phyloP scores from a whole-genome alignment of 2,329 filamentous ascomycete genomes.

The Beauveria varroae region DNA sequence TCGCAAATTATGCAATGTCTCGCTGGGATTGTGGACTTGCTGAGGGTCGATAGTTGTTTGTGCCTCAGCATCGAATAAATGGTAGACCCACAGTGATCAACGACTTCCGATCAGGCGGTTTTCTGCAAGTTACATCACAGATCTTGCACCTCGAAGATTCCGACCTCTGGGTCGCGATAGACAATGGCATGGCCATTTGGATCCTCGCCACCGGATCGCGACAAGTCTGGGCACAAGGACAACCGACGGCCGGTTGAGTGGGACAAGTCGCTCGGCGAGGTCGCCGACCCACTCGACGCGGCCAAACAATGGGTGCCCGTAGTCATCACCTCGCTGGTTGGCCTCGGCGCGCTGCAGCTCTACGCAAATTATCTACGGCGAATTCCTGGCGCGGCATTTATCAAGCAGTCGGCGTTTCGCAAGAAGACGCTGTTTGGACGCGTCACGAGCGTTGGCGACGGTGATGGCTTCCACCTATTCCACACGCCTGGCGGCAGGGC shows the following conservation, averaged over 20 bases:
- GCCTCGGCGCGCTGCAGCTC: slow-evolving; percentile 36
- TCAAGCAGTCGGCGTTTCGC: slow-evolving; percentile 68
- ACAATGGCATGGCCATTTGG: slow-evolving; percentile 35
- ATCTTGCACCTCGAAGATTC: slow-evolving; percentile 12
- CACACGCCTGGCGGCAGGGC: slow-evolving; percentile 88
- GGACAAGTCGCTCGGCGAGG: slow-evolving; percentile 28
- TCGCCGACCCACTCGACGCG: slow-evolving; percentile 23
- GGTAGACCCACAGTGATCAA: neutral
- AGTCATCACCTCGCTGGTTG: slow-evolving; percentile 29
- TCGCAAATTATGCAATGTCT: too few relatives aligned
- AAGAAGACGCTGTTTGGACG: slow-evolving; percentile 70
- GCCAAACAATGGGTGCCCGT: slow-evolving; percentile 33
- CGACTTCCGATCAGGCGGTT: neutral
- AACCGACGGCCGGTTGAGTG: slow-evolving; percentile 28
- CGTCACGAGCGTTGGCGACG: slow-evolving; percentile 93
- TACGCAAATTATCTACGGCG: slow-evolving; percentile 76
- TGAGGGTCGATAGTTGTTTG: neutral
- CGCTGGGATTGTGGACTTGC: neutral
- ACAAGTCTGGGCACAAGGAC: slow-evolving; percentile 16
- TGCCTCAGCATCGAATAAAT: neutral
- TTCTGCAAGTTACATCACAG: slow-evolving; percentile 10
- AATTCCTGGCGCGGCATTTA: slow-evolving; percentile 68
- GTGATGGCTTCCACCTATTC: slow-evolving; percentile 89
- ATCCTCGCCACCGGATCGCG: slow-evolving; percentile 18
- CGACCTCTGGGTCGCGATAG: slow-evolving; percentile 22